Conservation (phyloP, 2,329 filamentous ascomycete genomes). For the Zarea fungicola region DNA sequence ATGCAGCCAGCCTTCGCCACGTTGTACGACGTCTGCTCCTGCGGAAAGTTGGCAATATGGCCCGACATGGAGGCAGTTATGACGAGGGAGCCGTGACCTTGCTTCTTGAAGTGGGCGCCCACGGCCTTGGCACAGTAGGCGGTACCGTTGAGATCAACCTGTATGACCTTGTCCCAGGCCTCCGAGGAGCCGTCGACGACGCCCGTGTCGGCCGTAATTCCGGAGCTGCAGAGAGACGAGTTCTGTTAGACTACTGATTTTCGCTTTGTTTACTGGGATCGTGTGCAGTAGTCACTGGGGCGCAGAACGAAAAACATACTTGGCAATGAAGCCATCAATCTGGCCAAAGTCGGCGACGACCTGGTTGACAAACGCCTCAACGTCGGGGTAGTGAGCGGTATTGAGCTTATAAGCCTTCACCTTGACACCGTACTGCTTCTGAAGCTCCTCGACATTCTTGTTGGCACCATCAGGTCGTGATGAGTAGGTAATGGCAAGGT, state of each 20-base stretch:
- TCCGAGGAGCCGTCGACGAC: conserved; percentile 63
- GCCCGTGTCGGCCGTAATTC: conserved; percentile 62
- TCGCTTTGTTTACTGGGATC: not conserved
- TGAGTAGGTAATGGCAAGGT: conserved; percentile 67
- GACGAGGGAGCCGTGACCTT: conserved; percentile 60
- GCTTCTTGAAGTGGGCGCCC: conserved; percentile 58
- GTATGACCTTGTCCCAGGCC: conserved; percentile 60
- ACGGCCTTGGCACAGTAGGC: conserved; percentile 63
- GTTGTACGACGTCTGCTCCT: conserved; percentile 64
- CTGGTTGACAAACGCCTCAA: conserved; percentile 52
- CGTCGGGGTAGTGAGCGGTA: conserved; percentile 46
- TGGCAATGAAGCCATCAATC: conserved; percentile 71
- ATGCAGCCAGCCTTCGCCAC: conserved; percentile 55
- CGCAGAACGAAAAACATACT: conserved; percentile 43
- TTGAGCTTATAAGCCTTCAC: conserved; percentile 57
- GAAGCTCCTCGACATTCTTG: conserved; percentile 61
- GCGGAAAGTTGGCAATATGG: conserved; percentile 65
- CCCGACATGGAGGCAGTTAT: conserved; percentile 67
- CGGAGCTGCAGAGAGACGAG: conserved; percentile 40
- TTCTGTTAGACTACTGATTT: not conserved
- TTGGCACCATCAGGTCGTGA: conserved; percentile 63
- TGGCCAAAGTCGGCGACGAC: conserved; percentile 69
- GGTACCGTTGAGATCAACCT: conserved; percentile 61
- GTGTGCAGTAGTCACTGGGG: not conserved
- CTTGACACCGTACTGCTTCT: conserved; percentile 62